Evolutionary conservation across 257 asterid species (phyloP).

Genomic region (Ballota nigra): DNA sequence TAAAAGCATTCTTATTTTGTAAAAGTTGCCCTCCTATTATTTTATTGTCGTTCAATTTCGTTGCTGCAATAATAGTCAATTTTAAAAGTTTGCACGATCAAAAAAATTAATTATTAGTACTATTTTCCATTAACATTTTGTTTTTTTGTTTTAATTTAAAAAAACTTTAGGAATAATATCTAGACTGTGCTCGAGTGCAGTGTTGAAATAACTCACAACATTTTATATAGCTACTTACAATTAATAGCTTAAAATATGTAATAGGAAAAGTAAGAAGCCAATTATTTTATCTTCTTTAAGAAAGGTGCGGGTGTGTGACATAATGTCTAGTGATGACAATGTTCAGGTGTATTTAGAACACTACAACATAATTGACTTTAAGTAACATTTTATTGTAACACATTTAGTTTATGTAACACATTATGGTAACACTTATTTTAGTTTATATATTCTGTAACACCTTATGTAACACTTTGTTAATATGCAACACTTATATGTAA

Average conservation of each 20-base stretch:
- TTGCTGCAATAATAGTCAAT: background rate
- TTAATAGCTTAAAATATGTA: background rate
- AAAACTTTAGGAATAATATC: background rate
- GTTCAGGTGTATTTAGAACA: background rate
- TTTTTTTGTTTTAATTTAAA: background rate
- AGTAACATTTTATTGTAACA: too few relatives aligned
- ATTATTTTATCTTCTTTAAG: background rate
- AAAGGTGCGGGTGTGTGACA: background rate
- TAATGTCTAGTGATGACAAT: background rate
- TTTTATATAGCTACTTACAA: background rate
- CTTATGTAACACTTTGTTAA: too few relatives aligned
- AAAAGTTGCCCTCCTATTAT: background rate
- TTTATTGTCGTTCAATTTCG: background rate
- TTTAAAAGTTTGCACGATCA: constrained; percentile 11
- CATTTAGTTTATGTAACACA: too few relatives aligned
- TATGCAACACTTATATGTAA: too few relatives aligned
- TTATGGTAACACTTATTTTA: too few relatives aligned
- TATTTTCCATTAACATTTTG: background rate
- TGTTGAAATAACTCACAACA: background rate
- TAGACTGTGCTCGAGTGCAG: background rate
- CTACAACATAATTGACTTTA: too few relatives aligned
- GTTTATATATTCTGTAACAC: too few relatives aligned
- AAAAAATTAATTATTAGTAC: background rate
- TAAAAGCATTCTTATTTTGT: background rate
- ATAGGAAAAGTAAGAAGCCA: background rate